Conservation (phyloP, 345 rosid genomes). For the Brassica rapa region DNA sequence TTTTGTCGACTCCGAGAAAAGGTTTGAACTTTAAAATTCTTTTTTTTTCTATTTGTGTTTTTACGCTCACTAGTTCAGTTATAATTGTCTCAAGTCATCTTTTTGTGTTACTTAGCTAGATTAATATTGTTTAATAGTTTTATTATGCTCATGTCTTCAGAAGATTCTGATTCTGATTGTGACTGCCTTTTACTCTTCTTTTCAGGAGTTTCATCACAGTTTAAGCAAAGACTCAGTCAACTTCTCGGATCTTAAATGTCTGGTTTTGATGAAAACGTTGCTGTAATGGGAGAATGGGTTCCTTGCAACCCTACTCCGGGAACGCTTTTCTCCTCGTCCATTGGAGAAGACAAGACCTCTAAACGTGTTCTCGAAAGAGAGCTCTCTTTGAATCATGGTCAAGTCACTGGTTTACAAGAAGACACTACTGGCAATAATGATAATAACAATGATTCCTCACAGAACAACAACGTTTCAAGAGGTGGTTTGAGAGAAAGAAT, state of each 20-base stretch:
- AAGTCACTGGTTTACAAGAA: constrained; percentile 19
- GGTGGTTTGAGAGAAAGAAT: constrained; percentile 85
- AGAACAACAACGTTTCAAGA: constrained; percentile 34
- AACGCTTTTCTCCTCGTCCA: constrained; percentile 46
- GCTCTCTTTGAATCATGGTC: constrained; percentile 38
- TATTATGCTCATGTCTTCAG: background rate
- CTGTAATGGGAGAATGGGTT: constrained; percentile 83
- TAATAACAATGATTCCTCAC: constrained; percentile 42
- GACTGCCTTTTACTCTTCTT: background rate
- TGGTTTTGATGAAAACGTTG: constrained; percentile 71
- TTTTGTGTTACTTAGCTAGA: background rate
- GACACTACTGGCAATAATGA: background rate
- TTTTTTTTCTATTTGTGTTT: background rate
- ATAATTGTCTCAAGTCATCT: constrained; percentile 10
- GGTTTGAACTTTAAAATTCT: background rate
- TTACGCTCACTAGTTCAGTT: constrained; percentile 10
- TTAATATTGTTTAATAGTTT: background rate
- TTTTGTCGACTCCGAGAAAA: background rate
- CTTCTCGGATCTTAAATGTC: constrained; percentile 50
- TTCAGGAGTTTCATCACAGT: constrained; percentile 21
- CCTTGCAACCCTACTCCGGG: constrained; percentile 63
- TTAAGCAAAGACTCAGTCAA: constrained; percentile 13
- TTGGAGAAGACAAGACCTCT: constrained; percentile 53
- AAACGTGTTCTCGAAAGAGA: constrained; percentile 47
- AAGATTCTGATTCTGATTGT: constrained; percentile 16